These are phyloP conservation scores for Aurinia saxatilis DNA, from an alignment of 345 rosid species.

Conservation along the genomic window DNA sequence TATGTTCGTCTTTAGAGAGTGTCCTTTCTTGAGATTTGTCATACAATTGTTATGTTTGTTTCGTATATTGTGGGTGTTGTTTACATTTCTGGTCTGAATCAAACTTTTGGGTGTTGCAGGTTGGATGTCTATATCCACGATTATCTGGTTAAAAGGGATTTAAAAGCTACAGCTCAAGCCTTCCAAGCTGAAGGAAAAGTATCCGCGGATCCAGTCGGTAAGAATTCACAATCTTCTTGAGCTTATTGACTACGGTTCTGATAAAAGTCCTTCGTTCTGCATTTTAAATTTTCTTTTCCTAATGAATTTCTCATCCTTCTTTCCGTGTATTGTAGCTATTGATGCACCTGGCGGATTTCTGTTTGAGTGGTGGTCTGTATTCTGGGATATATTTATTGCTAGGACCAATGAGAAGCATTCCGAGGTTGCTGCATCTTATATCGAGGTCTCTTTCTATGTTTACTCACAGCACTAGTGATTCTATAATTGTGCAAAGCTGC, in stretches of 20 bases:
- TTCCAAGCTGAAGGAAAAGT: slow-evolving; percentile 98
- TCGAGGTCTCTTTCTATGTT: slow-evolving; percentile 53
- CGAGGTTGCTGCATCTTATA: slow-evolving; percentile 96
- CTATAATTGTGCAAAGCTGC: slow-evolving; percentile 1
- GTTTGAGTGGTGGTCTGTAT: slow-evolving; percentile 99
- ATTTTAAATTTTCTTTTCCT: not conserved
- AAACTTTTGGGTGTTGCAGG: slow-evolving; percentile 35
- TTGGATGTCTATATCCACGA: slow-evolving; percentile 96
- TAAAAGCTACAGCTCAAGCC: slow-evolving; percentile 96
- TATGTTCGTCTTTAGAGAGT: not conserved
- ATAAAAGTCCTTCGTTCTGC: not conserved
- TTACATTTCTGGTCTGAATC: not conserved
- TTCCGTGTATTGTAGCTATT: slow-evolving; percentile 52
- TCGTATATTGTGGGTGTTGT: not conserved
- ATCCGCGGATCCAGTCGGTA: slow-evolving; percentile 96
- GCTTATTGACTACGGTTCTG: not conserved
- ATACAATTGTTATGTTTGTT: not conserved
- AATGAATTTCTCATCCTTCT: slow-evolving; percentile 4
- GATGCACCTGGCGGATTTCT: slow-evolving; percentile 99
- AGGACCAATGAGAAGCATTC: slow-evolving; percentile 98
- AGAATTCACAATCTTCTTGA: slow-evolving; percentile 26
- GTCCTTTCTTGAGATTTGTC: not conserved
- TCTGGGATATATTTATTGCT: slow-evolving; percentile 99
- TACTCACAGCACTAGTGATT: not conserved
- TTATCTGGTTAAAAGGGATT: slow-evolving; percentile 88